Percentiles rank a stretch among this genome's conserved stretches.
phyloP scores from a whole-genome alignment of 2,329 filamentous ascomycete species.

The Exutisphaerella laricina region DNA sequence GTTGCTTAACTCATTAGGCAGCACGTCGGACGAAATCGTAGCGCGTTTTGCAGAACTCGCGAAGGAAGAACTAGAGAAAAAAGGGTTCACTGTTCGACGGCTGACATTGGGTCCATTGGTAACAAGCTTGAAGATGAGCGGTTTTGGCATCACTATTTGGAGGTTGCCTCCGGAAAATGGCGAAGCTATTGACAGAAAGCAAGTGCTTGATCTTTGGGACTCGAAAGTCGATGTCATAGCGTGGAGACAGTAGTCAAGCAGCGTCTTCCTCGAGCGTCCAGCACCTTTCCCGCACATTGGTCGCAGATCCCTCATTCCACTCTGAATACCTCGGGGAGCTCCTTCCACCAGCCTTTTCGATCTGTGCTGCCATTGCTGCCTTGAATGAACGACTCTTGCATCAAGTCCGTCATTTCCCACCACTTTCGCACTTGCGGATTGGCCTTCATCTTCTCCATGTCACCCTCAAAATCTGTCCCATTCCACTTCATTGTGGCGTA shows the following conservation, averaged over 20 bases:
- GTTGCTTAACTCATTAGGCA: constrained; percentile 34
- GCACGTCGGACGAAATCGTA: constrained; percentile 34
- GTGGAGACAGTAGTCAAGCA: constrained; percentile 30
- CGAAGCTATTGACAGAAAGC: constrained; percentile 25
- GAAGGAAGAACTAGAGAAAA: constrained; percentile 26
- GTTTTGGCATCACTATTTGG: constrained; percentile 36
- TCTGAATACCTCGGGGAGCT: constrained; percentile 36
- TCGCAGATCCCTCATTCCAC: not conserved
- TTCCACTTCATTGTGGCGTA: constrained; percentile 76
- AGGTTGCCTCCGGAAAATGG: constrained; percentile 30
- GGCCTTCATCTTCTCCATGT: constrained; percentile 70
- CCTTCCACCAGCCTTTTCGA: constrained; percentile 59
- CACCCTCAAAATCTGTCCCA: constrained; percentile 64
- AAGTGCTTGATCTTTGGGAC: constrained; percentile 34
- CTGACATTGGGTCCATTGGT: constrained; percentile 34
- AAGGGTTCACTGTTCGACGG: constrained; percentile 32
- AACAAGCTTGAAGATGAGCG: constrained; percentile 37
- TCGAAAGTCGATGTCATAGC: constrained; percentile 33
- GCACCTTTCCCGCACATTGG: not conserved
- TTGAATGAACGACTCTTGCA: constrained; percentile 58
- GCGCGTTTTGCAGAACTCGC: constrained; percentile 34
- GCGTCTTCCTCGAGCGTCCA: not conserved
- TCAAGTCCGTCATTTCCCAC: constrained; percentile 75
- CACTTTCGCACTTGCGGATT: constrained; percentile 69
- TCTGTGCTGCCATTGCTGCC: constrained; percentile 56